A percentile compares a stretch with the other conserved stretches of the same genome.
Conservation (phyloP, 2,329 filamentous ascomycete genomes). For the Corinectria fuckeliana region DNA sequence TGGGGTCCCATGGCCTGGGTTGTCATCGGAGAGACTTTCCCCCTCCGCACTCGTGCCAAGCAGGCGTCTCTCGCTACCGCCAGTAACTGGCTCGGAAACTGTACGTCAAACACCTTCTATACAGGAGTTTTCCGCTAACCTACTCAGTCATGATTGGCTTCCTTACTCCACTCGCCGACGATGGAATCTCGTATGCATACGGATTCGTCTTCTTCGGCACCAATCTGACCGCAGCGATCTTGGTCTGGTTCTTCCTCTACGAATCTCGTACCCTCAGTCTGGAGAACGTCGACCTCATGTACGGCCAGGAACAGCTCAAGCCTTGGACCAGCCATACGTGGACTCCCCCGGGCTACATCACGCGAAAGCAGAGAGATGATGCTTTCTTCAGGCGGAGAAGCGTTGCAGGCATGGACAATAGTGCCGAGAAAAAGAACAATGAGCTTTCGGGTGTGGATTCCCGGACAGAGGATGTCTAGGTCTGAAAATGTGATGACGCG, state of each 20-base stretch:
- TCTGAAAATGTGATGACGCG: background rate
- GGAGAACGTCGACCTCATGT: constrained; percentile 78
- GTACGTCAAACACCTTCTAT: constrained; percentile 30
- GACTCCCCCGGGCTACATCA: constrained; percentile 54
- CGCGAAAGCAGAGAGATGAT: constrained; percentile 46
- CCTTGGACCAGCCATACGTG: constrained; percentile 66
- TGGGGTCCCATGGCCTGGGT: constrained; percentile 77
- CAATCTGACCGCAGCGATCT: constrained; percentile 61
- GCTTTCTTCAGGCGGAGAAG: constrained; percentile 32
- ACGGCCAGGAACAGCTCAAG: constrained; percentile 63
- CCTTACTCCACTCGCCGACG: constrained; percentile 70
- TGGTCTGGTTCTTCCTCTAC: constrained; percentile 74
- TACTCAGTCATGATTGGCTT: constrained; percentile 65
- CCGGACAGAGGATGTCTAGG: constrained; percentile 28
- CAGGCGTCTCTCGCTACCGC: constrained; percentile 62
- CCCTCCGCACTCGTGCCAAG: constrained; percentile 61
- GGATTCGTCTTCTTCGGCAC: constrained; percentile 72
- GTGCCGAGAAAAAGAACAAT: constrained; percentile 31
- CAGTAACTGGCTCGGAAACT: constrained; percentile 67
- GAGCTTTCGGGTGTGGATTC: constrained; percentile 29
- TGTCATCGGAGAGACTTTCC: constrained; percentile 71
- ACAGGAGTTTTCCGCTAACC: constrained; percentile 6
- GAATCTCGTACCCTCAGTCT: constrained; percentile 69
- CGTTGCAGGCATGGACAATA: background rate
- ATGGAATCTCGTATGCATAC: constrained; percentile 66